These are phyloP conservation scores for Candida glucosophila DNA, from an alignment of 1,139 yeast genomes.

Conservation along the genomic window DNA sequence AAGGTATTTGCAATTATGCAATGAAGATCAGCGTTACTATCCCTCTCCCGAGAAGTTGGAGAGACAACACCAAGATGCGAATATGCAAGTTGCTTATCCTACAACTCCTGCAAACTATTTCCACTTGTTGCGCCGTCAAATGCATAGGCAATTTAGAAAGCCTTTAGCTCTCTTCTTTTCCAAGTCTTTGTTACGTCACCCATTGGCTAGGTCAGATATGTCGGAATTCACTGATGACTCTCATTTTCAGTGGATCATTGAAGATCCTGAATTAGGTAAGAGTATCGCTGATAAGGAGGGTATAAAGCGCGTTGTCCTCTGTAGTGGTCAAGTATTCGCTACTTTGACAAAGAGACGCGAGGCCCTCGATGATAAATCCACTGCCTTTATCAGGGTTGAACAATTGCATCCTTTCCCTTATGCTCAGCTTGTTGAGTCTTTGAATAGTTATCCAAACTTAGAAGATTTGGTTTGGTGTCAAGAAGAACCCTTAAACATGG, in stretches of 20 bases:
- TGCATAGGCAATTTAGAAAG: slow-evolving; percentile 98
- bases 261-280: slow-evolving; percentile 78
- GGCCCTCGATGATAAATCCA: slow-evolving; percentile 61
- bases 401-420: slow-evolving; percentile 99
- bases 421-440: slow-evolving; percentile 81
- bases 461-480: slow-evolving; percentile 95
- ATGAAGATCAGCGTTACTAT: slow-evolving; percentile 93
- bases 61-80: slow-evolving; percentile 98
- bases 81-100: slow-evolving; percentile 97
- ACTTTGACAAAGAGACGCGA: slow-evolving; percentile 87
- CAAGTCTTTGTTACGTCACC: slow-evolving; percentile 92
- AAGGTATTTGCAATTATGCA: slow-evolving; percentile 91
- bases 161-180: slow-evolving; percentile 88
- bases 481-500: slow-evolving; percentile 99
- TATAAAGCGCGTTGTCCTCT: slow-evolving; percentile 77
- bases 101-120: slow-evolving; percentile 95
- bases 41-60: slow-evolving; percentile 83
- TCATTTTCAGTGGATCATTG: slow-evolving; percentile 92
- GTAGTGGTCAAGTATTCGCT: slow-evolving; percentile 92
- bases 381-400: slow-evolving; percentile 86
- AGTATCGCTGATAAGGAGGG: slow-evolving; percentile 70
- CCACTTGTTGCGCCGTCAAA: slow-evolving; percentile 97
- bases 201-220: slow-evolving; percentile 83
- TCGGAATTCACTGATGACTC: slow-evolving; percentile 86
- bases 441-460: slow-evolving; percentile 71